Evolutionary conservation across 1,284 basidiomycete species (phyloP), one percentile per base, ranked within the genome.

Genomic region (Clitocybe nebularis): DNA sequence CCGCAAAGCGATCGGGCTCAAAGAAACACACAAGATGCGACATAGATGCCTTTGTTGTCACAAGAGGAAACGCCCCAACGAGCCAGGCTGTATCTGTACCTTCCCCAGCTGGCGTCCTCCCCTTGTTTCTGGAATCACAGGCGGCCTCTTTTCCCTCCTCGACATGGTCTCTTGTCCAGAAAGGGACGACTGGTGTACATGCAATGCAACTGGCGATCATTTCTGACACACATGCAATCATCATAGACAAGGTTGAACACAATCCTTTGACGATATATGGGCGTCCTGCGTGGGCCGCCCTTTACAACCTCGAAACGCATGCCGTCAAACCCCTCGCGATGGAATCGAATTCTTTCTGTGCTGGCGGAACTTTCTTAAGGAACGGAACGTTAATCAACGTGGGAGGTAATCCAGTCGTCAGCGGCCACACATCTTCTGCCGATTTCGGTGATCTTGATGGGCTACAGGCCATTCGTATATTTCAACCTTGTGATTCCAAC

Each of bases 291-390:
- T 92, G 89, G 89, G 84, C 74, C 0, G 77, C 80, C 1, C 58
- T 89, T 14, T 91, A 82, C 61, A 77, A 89, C 59, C 64, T 89
- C 44, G 59, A 77, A 21, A 79, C 78, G 1, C 72, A 84, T 50
- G 68, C 72, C 2, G 68, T 88, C 41, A 75, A 69, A 26, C 77
- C 89, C 28, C 67, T 93, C 17, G 58, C 69, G 26, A 71, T 89
- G 60, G 62, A 76, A 51, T 89, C 86, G 0, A 91, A 93, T 59
- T 90, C 86, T n/a, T 93, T 92, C 66, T 93, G 89, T 58, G 89
- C 89, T 4, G 86, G 86, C 19, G 89, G 90, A 11, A 71, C 78
- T 2, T 90, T 89, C 61, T 62, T 89, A 23, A 61, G 79, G 29
- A 87, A 89, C 50, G 88, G 86, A 1, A 87, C 85, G 0, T 58